Evolutionary conservation across 2,329 filamentous ascomycete species (phyloP).

Genomic region (Allantophomopsis lycopodina): DNA sequence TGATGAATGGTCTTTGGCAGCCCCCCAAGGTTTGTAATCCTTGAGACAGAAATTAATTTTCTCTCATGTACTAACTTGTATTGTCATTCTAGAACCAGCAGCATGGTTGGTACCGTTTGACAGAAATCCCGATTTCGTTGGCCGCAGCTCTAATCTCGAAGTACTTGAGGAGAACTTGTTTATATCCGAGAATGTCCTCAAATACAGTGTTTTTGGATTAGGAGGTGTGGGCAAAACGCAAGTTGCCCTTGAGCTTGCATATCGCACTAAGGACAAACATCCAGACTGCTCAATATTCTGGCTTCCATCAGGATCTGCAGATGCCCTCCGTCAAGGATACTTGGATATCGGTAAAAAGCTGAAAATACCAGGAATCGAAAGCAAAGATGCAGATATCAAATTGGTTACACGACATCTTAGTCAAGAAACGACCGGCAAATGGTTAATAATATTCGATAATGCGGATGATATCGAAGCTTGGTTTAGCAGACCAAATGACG

Average conservation of each 20-base stretch:
- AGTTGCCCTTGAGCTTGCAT: constrained; percentile 7
- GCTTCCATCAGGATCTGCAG: constrained; percentile 18
- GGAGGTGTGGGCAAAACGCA: constrained; percentile 8
- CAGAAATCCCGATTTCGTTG: constrained; percentile 4
- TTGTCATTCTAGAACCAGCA: not conserved
- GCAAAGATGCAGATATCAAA: constrained; percentile 6
- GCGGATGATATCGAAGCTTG: constrained; percentile 23
- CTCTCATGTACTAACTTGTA: too few relatives aligned
- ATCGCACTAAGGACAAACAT: constrained; percentile 2
- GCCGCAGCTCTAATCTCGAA: constrained; percentile 4
- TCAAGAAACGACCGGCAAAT: constrained; percentile 13
- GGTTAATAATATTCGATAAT: constrained; percentile 31
- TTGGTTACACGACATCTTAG: constrained; percentile 3
- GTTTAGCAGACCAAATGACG: constrained; percentile 5
- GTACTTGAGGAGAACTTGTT: constrained; percentile 1
- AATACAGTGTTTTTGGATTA: constrained; percentile 2
- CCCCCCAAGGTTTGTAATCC: too few relatives aligned
- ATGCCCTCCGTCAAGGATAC: constrained; percentile 5
- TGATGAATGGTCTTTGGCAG: constrained; percentile 1
- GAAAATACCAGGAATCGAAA: constrained; percentile 4
- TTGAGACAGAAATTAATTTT: too few relatives aligned
- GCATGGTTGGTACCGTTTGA: not conserved
- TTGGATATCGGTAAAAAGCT: constrained; percentile 5
- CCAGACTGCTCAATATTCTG: constrained; percentile 25
- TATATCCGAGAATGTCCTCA: constrained; percentile 1